Base-by-base conservation (phyloP, 495 filamentous ascomycete species). In the Xylaria nigripes region DNA sequence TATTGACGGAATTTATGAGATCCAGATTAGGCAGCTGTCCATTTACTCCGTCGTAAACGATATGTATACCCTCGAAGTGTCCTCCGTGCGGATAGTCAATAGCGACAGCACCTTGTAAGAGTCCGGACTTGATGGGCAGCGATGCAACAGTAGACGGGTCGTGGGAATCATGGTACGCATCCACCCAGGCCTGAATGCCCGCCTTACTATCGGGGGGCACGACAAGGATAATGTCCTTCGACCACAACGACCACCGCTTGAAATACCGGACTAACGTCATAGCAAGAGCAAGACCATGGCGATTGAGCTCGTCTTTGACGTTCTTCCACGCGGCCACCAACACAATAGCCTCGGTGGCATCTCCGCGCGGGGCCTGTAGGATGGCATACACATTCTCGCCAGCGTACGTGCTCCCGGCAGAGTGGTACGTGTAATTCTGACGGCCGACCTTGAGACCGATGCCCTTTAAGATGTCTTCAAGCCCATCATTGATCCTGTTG, bases 341-440 rank as follows among this genome's bases (percentile, higher is more conserved):
- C 30, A 97, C 93, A 62, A 97, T 88, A 16, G 93, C 94, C 70
- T 98, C 93, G 3, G 94, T 97, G n/a, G 94, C 93, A 74, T 98
- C 93, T 25, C 93, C 90, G 23, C 93, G 81, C 3, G 93, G 93
- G 1, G 93, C 94, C 61, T 94, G 89, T n/a, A 98, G 80, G 51
- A 97, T 85, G 18, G 88, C 89, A 70, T 98, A 98, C 30, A 90
- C 78, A 71, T 98, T 98, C 76, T 96, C 84, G 48, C 94, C 93
- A 23, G 77, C 67, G 62, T 87, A 84, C 13, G 75, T 80, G 56
- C 83, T 78, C 1, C 92, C 91, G 3, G 79, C 81, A 57, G 93
- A 95, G 40, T 82, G 72, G 71, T 93, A 98, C 19, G 74, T 81
- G 55, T 72, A 78, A 51, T 82, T 83, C 69, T 98, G 94, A 8